Evolutionary conservation across 257 asterid genomes (phyloP), one percentile per base, ranked within the genome.

Genomic region (Craterostigma plantagineum): DNA sequence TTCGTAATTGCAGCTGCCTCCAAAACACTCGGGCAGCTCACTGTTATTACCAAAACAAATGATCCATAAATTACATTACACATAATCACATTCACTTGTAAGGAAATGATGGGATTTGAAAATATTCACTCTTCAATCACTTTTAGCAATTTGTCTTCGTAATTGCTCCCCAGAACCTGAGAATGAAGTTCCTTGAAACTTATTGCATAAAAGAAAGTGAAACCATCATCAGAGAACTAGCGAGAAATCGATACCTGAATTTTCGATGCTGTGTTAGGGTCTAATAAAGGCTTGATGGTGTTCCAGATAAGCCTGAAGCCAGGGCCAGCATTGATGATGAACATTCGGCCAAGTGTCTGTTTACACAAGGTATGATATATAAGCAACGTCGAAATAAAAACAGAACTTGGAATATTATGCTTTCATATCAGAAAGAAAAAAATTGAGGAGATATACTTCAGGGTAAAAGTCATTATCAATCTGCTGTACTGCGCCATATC

Each of bases 271-370:
- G 79, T 60, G 17, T 58, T 61, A n/a, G 79, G 79, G 54, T 71
- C 75, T 16, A 71, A 66, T 53, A 71, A 63, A 14, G 67, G 65
- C 60, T 71, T 71, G 42, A 71, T 62, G 35, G 45, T 49, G 42
- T 54, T 67, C 79, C 79, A 71, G 52, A 67, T 52, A 61, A 67
- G 49, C 62, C 64, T 63, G 60, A 71, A 71, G 18, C 69, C 69
- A 35, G 72, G 66, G 49, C 79, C 79, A 54, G 79, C 67, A 57
- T 71, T 71, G 63, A 71, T 49, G 49, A 71, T 67, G 34, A 50
- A 67, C 79, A 71, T 71, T 33, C 48, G 69, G 52, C 30, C 16
- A 42, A 71, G 75, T 34, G 79, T 71, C 75, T 71, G 71, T 40
- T 39, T 43, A 44, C 14, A 48, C 7, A 7, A 40, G 45, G 1